Evolutionary conservation across 2,329 filamentous ascomycete species (phyloP).

Genomic region (Colletotrichum trifolii): DNA sequence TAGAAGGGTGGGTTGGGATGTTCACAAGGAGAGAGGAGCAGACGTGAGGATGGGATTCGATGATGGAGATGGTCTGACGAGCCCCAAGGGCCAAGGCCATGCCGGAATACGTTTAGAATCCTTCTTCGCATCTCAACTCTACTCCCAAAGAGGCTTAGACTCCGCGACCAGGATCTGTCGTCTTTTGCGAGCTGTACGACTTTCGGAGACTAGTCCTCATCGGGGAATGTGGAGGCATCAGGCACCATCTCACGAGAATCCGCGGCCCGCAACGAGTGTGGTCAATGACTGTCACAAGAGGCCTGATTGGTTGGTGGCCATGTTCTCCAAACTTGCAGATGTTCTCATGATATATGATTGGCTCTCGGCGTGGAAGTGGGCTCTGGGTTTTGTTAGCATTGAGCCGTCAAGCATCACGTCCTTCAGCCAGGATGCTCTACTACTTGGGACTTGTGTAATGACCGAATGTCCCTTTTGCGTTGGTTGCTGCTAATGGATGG

Average conservation of each 20-base stretch:
- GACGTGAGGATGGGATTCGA: background rate
- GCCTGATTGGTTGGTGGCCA: background rate
- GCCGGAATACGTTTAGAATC: background rate
- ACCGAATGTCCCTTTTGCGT: too few relatives aligned
- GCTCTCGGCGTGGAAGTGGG: too few relatives aligned
- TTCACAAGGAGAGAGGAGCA: conserved; percentile 14
- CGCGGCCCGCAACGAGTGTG: background rate
- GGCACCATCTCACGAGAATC: conserved; percentile 6
- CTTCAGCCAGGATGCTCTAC: too few relatives aligned
- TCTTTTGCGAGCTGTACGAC: conserved; percentile 16
- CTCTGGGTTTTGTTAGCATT: too few relatives aligned
- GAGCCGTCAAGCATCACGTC: too few relatives aligned
- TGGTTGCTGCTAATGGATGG: background rate
- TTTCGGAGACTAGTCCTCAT: conserved; percentile 49
- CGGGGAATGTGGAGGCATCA: conserved; percentile 20
- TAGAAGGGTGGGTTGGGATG: background rate
- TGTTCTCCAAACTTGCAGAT: background rate
- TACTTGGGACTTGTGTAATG: too few relatives aligned
- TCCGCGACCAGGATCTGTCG: conserved; percentile 17
- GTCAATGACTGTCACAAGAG: background rate
- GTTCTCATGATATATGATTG: too few relatives aligned
- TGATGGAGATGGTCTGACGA: conserved; percentile 14
- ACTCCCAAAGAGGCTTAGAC: conserved; percentile 28
- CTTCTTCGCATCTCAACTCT: background rate
- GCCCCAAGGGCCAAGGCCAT: background rate